Evolutionary conservation across 495 filamentous ascomycete species (phyloP).

Genomic region (Cercophora samala): DNA sequence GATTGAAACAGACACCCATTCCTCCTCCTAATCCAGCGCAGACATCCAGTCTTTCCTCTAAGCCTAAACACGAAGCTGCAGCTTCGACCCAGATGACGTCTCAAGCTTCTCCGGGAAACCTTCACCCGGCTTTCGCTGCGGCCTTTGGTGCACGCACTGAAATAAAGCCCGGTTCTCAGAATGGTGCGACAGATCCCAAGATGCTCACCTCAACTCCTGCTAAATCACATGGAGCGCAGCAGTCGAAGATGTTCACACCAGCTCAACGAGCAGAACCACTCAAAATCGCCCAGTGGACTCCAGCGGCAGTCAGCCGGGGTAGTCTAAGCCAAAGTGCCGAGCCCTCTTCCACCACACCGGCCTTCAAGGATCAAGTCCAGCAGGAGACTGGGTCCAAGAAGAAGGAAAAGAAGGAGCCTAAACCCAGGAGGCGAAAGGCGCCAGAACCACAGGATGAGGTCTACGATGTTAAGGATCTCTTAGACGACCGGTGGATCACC

Average conservation of each 20-base stretch:
- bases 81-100: neutral
- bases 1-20: neutral
- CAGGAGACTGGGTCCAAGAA: conserved; percentile 8
- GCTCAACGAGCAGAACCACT: neutral
- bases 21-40: neutral
- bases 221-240: neutral
- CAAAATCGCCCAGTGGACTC: neutral
- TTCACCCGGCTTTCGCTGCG: neutral
- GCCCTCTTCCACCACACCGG: neutral
- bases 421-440: neutral
- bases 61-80: neutral
- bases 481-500: conserved; percentile 32
- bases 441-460: conserved; percentile 15
- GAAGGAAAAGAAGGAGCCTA: conserved; percentile 14
- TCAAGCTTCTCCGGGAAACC: neutral
- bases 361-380: neutral
- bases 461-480: conserved; percentile 40
- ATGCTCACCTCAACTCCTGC: neutral
- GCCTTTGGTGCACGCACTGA: neutral
- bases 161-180: neutral
- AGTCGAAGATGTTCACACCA: neutral
- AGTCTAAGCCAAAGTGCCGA: neutral
- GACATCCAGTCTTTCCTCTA: neutral
- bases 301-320: neutral
- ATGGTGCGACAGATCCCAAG: neutral